Percentiles rank a stretch among this genome's conserved stretches.
Evolutionary conservation across 768 basidiomycete species (phyloP).

Genomic region (Lactarius deliciosus): DNA sequence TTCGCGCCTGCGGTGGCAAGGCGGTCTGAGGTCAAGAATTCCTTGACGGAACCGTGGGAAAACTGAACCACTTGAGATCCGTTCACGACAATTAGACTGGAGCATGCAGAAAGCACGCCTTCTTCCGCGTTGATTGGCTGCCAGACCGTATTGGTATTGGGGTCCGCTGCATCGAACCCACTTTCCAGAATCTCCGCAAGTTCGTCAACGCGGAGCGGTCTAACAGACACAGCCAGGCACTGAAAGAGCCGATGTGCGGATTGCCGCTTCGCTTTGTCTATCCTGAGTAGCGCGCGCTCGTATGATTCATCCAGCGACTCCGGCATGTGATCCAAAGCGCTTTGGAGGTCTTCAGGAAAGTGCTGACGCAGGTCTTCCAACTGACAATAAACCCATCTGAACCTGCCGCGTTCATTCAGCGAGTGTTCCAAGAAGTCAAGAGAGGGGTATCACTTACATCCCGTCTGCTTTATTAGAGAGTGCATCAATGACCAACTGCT

Average conservation of each 20-base stretch:
- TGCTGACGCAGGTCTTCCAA: not conserved
- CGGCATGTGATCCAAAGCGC: not conserved
- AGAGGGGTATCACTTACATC: not conserved
- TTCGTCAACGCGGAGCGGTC: not conserved
- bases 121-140: not conserved
- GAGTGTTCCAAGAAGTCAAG: not conserved
- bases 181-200: not conserved
- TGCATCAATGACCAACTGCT: not conserved
- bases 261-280: not conserved
- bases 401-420: not conserved
- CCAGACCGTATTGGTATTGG: not conserved
- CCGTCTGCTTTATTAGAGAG: constrained; percentile 1
- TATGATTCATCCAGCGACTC: not conserved
- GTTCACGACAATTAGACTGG: not conserved
- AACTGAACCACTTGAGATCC: too few species aligned
- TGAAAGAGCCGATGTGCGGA: not conserved
- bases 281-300: not conserved
- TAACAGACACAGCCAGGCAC: not conserved
- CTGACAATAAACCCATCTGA: constrained; percentile 2
- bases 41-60: not conserved
- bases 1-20: not conserved
- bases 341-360: not conserved
- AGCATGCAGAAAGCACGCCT: not conserved
- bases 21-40: constrained; percentile 5
- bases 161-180: not conserved